Evolutionary conservation across 2,329 filamentous ascomycete genomes (phyloP).

Genomic region (Fusarium protoensiforme): DNA sequence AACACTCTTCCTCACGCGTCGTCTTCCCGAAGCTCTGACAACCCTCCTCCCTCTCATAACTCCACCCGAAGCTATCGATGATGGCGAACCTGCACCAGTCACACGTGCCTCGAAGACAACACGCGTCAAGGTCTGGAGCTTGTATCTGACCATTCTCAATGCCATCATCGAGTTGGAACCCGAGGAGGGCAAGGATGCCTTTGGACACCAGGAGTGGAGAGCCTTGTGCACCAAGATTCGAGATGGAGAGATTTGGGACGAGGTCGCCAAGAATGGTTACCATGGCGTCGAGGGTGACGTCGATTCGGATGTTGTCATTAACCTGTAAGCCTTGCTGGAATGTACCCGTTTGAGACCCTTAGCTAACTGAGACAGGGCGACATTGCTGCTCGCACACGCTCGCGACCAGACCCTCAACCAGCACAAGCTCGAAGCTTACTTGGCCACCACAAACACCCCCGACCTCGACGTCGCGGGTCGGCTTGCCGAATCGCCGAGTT

Average conservation of each 20-base stretch:
- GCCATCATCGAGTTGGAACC: slow-evolving; percentile 88
- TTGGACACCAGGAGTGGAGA: slow-evolving; percentile 89
- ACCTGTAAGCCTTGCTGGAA: slow-evolving; percentile 68
- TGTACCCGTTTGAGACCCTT: slow-evolving; percentile 4
- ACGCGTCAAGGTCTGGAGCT: slow-evolving; percentile 94
- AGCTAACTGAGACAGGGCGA: slow-evolving; percentile 70
- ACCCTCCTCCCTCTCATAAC: slow-evolving; percentile 86
- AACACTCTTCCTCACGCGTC: slow-evolving; percentile 93
- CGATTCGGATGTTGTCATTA: slow-evolving; percentile 93
- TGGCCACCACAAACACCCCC: slow-evolving; percentile 80
- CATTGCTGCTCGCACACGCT: slow-evolving; percentile 89
- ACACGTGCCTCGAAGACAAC: slow-evolving; percentile 83
- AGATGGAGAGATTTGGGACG: slow-evolving; percentile 94
- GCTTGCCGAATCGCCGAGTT: slow-evolving; percentile 60
- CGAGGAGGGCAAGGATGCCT: slow-evolving; percentile 89
- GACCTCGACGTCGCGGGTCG: slow-evolving; percentile 77
- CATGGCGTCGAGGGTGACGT: slow-evolving; percentile 89
- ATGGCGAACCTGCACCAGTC: slow-evolving; percentile 75
- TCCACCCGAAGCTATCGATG: slow-evolving; percentile 60
- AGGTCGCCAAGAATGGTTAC: slow-evolving; percentile 88
- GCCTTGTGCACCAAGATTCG: slow-evolving; percentile 84
- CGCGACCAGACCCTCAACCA: slow-evolving; percentile 87
- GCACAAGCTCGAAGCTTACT: slow-evolving; percentile 86
- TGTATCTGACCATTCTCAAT: slow-evolving; percentile 94
- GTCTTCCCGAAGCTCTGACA: slow-evolving; percentile 88